These are phyloP conservation scores for Neurospora hispaniola DNA, from an alignment of 495 filamentous ascomycete species.

Conservation along the genomic window DNA sequence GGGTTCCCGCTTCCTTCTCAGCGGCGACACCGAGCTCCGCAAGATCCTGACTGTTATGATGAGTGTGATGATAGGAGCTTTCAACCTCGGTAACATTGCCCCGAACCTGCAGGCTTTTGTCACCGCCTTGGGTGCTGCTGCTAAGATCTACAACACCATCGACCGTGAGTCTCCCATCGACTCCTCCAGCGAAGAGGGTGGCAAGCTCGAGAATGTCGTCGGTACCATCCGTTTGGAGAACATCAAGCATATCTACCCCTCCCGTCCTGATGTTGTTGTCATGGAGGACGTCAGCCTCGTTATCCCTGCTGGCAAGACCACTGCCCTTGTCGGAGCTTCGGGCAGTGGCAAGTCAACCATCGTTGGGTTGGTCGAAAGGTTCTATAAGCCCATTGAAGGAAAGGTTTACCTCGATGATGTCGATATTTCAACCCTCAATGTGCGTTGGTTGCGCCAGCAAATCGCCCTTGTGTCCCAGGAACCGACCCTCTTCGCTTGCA, in stretches of 20 bases:
- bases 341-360: constrained; percentile 77
- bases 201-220: constrained; percentile 56
- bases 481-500: constrained; percentile 72
- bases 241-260: constrained; percentile 90
- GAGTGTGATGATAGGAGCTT: constrained; percentile 83
- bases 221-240: constrained; percentile 75
- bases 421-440: constrained; percentile 69
- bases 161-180: constrained; percentile 84
- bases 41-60: constrained; percentile 71
- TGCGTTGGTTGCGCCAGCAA: constrained; percentile 85
- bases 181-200: constrained; percentile 59
- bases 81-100: constrained; percentile 78
- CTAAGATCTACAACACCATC: constrained; percentile 87
- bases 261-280: constrained; percentile 76
- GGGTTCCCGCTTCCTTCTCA: constrained; percentile 68
- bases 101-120: constrained; percentile 72
- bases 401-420: constrained; percentile 73
- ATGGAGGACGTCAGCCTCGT: constrained; percentile 70
- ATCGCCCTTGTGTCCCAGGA: constrained; percentile 83
- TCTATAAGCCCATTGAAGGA: constrained; percentile 81
- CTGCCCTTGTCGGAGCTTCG: constrained; percentile 77
- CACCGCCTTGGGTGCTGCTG: constrained; percentile 68
- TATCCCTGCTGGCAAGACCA: constrained; percentile 78
- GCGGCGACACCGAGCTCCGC: constrained; percentile 46
- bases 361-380: constrained; percentile 82